phyloP scores from a whole-genome alignment of 148 eudicot genomes.

The Rhododendron ovatum region DNA sequence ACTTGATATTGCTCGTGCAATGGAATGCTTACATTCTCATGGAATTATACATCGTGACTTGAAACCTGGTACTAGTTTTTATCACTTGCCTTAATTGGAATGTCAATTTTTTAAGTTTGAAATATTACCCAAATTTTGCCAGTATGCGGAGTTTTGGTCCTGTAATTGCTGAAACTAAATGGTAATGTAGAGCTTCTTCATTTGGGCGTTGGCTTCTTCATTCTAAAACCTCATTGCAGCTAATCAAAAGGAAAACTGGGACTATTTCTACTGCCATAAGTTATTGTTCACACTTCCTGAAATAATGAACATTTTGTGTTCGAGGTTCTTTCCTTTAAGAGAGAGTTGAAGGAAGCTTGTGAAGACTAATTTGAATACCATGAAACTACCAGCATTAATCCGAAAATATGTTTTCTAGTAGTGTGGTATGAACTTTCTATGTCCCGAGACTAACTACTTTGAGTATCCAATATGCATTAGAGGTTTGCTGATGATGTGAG shows the following conservation, averaged over 20 bases:
- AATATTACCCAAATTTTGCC: background rate
- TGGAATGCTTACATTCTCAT: constrained; percentile 73
- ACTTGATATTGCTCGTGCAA: constrained; percentile 72
- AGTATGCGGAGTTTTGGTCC: background rate
- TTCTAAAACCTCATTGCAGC: background rate
- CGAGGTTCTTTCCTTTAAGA: background rate
- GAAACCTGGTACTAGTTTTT: constrained; percentile 46
- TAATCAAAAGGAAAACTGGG: background rate
- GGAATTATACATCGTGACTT: constrained; percentile 74
- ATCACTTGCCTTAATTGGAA: background rate
- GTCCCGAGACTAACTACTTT: background rate
- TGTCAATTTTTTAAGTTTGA: background rate
- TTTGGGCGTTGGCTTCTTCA: background rate
- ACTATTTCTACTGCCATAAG: background rate
- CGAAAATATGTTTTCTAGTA: background rate
- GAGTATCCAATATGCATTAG: background rate
- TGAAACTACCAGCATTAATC: background rate
- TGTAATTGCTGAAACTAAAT: background rate
- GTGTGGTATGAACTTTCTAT: background rate
- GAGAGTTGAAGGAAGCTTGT: background rate
- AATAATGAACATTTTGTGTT: background rate
- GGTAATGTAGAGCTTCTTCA: background rate
- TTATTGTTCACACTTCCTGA: background rate
- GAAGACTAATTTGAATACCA: constrained; percentile 3
- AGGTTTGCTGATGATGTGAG: constrained; percentile 1